Percentiles rank a stretch among this genome's conserved stretches.
phyloP scores from a whole-genome alignment of 495 filamentous ascomycete species.

The Penicillium diatomitis region DNA sequence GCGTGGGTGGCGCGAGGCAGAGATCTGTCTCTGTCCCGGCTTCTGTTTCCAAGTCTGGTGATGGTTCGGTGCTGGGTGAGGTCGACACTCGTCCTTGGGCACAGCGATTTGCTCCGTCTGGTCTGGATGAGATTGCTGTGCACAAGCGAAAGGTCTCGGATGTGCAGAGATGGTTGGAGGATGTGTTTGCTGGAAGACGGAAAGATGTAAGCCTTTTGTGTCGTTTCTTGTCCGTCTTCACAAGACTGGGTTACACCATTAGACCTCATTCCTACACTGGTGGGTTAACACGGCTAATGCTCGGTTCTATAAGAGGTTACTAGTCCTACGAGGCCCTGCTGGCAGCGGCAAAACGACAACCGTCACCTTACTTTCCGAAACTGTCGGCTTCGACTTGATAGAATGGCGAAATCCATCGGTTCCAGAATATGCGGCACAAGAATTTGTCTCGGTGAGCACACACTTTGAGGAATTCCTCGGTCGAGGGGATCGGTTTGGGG shows the following conservation, averaged over 20 bases:
- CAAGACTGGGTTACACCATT: too few species aligned
- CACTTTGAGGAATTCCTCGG: constrained; percentile 89
- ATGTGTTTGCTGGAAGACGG: constrained; percentile 52
- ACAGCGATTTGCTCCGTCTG: constrained; percentile 65
- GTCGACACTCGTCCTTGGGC: constrained; percentile 59
- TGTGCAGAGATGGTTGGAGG: constrained; percentile 71
- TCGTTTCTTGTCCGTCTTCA: too few species aligned
- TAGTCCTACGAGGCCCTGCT: constrained; percentile 84
- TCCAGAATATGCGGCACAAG: constrained; percentile 45
- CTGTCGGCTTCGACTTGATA: constrained; percentile 60
- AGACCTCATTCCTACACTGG: too few species aligned
- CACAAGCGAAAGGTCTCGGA: constrained; percentile 90
- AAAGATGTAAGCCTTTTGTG: constrained; percentile 9
- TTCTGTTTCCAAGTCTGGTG: neutral
- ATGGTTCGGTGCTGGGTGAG: neutral
- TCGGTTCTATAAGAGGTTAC: constrained; percentile 45
- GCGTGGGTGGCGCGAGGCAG: too few species aligned
- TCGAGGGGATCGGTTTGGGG: constrained; percentile 66
- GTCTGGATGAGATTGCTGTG: constrained; percentile 76
- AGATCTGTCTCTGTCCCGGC: neutral
- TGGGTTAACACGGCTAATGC: too few species aligned
- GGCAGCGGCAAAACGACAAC: constrained; percentile 91
- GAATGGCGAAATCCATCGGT: constrained; percentile 85
- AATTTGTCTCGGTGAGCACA: constrained; percentile 53
- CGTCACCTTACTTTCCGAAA: constrained; percentile 61